Percentiles rank a stretch among this genome's conserved stretches.
Evolutionary conservation across 768 basidiomycete species (phyloP).

Genomic region (Termitomyces sp.): DNA sequence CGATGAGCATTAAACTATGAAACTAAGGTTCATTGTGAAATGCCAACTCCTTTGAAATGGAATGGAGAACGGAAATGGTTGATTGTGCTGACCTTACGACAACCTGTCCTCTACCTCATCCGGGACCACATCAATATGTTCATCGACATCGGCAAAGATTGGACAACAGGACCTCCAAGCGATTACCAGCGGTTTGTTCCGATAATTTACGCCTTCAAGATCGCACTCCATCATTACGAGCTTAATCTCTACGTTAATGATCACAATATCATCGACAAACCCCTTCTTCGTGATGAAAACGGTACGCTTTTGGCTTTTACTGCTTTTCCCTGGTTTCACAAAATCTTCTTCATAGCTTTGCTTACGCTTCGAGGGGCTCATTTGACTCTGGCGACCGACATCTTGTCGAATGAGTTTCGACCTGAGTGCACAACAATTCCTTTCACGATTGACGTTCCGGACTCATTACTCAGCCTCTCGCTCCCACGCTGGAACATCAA

Average conservation of each 20-base stretch:
- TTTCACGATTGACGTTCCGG: constrained; percentile 59
- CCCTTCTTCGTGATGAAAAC: constrained; percentile 78
- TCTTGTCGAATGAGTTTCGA: constrained; percentile 71
- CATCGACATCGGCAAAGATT: constrained; percentile 89
- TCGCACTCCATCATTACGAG: constrained; percentile 73
- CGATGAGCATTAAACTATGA: not conserved
- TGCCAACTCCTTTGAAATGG: constrained; percentile 85
- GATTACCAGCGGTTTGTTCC: constrained; percentile 85
- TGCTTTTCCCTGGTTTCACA: not conserved
- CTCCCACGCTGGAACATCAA: constrained; percentile 91
- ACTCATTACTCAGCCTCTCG: constrained; percentile 55
- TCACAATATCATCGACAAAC: constrained; percentile 94
- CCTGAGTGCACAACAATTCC: constrained; percentile 66
- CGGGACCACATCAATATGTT: constrained; percentile 95
- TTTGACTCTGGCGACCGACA: constrained; percentile 46
- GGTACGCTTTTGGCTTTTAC: constrained; percentile 38
- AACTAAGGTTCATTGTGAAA: constrained; percentile 60
- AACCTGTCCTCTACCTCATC: constrained; percentile 73
- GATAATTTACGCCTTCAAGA: constrained; percentile 65
- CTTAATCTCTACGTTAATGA: constrained; percentile 88
- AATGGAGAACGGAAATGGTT: constrained; percentile 77
- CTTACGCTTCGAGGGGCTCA: constrained; percentile 60
- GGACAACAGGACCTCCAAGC: constrained; percentile 78
- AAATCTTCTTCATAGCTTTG: constrained; percentile 49
- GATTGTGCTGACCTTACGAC: constrained; percentile 66